Base-by-base conservation (phyloP, 495 filamentous ascomycete species). In the Ramalina peruviana region DNA sequence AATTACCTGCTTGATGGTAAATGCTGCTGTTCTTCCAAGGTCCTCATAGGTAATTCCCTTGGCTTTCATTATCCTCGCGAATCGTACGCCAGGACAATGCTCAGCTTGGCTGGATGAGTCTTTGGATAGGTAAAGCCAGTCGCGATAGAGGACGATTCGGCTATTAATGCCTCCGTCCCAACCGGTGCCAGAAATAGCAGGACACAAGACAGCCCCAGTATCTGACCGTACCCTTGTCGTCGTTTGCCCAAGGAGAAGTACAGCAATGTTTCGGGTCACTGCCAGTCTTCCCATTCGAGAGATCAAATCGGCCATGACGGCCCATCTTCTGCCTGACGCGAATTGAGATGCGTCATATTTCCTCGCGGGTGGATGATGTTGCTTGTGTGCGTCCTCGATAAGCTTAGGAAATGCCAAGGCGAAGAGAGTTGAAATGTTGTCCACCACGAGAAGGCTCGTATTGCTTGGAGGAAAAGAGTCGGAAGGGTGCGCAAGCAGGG, bases 151-250 rank as follows among this genome's bases (percentile, higher is more conserved):
- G 30, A 80, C 78, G 47, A 93, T 64, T 38, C 83, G 67, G 43
- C 75, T 81, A 53, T 72, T 74, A 4, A 92, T 66, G 27, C 72
- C 74, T 36, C 67, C 74, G 36, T 89, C 86, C 86, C 86, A 92
- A 6, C 78, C 71, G 4, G 63, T 66, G 19, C 73, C 74, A 44
- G 79, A 80, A 50, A 92, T 64, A 25, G 81, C 73, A 4, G 87
- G 85, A 48, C 77, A 67, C n/a, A 94, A 69, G n/a, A 80, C 74
- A 13, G 85, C 80, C 2, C 73, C 73, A 36, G 69, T 75, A 21
- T 75, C 74, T 21, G 58, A 58, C 50, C 75, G 67, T 56, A 87
- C 75, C 56, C 78, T 81, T 15, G 84, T 88, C 20, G 78, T 78
- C 19, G 75, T 80, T 58, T 89, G 84, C 36, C 78, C 84, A 43